Evolutionary conservation across 768 basidiomycete species (phyloP), one percentile per base, ranked within the genome.

Genomic region (Harrya chromipes): DNA sequence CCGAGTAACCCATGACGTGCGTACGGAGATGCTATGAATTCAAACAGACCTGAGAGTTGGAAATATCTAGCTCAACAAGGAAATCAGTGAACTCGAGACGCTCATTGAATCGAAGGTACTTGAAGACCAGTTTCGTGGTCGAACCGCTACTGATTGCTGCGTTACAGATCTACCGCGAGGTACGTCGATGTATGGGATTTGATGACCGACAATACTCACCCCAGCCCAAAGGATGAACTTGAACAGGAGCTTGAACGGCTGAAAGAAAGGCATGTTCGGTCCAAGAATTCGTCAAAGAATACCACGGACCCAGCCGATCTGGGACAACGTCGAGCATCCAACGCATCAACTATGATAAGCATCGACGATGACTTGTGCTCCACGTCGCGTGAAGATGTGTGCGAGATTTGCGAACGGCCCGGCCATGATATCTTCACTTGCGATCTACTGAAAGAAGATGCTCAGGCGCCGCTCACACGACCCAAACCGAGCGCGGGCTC

Each of bases 101-200:
- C 75, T 99, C 36, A 84, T 97, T n/a, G 95, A 99, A 65, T 80
- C 90, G 46, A 97, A 97, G 82, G 91, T 90, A 52, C 48, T 68
- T 47, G 14, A 13, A 38, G 23, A 43, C 4, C 4, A 45, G 4
- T 21, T 24, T 19, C 27, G 27, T 19, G 27, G 11, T 33, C 16
- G 20, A 21, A 13, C 10, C n/a, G 26, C 23, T 34, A 45, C 50
- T 55, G 16, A 66, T 40, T 23, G 42, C 6, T 17, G 31, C 44
- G 7, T 27, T 17, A 12, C 53, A 91, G 89, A 93, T 94, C 55
- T 92, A 93, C 63, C 84, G 85, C 36, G 92, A 93, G 67, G 86
- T 84, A 58, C 49, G 70, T 61, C 19, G 6, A 31, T 21, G 34
- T 35, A 31, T 39, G 19, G 19, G 33, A 47, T 10, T 35, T 6